Conservation (phyloP, 495 filamentous ascomycete species). For the Stereocaulon alpinum region DNA sequence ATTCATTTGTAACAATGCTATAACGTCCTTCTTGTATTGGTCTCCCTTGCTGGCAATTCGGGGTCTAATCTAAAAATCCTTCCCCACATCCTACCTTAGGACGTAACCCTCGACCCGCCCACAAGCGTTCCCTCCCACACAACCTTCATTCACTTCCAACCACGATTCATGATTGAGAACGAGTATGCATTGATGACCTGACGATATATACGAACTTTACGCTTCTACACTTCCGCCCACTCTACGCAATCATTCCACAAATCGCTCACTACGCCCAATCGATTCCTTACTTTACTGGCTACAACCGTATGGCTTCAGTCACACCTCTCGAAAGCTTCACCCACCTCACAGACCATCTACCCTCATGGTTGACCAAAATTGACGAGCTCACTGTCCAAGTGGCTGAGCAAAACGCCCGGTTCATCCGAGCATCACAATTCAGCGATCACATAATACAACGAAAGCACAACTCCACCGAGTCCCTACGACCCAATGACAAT, state of each 20-base stretch:
- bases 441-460: constrained; percentile 30
- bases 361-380: constrained; percentile 56
- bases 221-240: not conserved
- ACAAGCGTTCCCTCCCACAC: not conserved
- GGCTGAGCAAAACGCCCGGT: constrained; percentile 57
- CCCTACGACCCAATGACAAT: constrained; percentile 42
- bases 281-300: not conserved
- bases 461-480: constrained; percentile 55
- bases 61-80: not conserved
- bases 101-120: not conserved
- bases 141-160: not conserved
- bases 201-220: constrained; percentile 15
- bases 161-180: not conserved
- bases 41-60: constrained; percentile 3
- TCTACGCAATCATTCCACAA: constrained; percentile 1
- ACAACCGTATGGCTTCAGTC: constrained; percentile 16
- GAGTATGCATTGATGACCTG: constrained; percentile 13
- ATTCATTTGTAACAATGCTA: not conserved
- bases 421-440: constrained; percentile 38
- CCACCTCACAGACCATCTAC: constrained; percentile 46
- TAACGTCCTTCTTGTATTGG: not conserved
- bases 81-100: not conserved
- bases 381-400: constrained; percentile 62
- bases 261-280: not conserved
- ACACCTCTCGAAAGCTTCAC: constrained; percentile 55